Evolutionary conservation across 139 green algal species (phyloP), one percentile per base, ranked within the genome.

Genomic region (Chlamydomonas schloesseri): DNA sequence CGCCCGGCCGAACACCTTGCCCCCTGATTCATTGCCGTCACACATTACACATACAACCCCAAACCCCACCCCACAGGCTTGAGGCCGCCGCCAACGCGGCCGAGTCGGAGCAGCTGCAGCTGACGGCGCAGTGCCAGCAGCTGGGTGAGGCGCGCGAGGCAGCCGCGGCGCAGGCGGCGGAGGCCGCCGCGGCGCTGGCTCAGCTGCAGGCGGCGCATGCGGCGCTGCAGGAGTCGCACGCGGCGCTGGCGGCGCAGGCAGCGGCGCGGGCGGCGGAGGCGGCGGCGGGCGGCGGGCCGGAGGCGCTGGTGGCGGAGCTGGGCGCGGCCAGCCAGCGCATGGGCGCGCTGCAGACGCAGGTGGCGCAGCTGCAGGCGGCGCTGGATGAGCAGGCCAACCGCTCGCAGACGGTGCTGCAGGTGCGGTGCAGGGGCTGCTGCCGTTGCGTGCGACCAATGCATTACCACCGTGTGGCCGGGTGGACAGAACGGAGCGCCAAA

Each of bases 311-410:
- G 33, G 62, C 67, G 68, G 33, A 78, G 78, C 78, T 84, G 62
- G 28, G 29, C 46, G 64, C 64, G 17, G 64, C 78, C 0, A 34
- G 29, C 1, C 20, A 65, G 20, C 78, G 78, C 64, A 84, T 84
- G 78, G 60, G 31, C 20, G 28, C 78, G 64, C 78, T 84, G 65
- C 78, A 84, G 78, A 67, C 78, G 50, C 73, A 88, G 73, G 72
- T 88, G 73, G 73, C 67, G 33, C 73, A 79, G 65, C 60, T 68
- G 47, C 72, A 83, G 31, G 31, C 37, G 10, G 71, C 71, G 71
- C 28, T 73, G 69, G 82, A 87, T 26, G 82, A 79, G 70, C 71
- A 79, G 71, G 36, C 57, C 57, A 81, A 60, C 69, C 62, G 81
- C 34, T 46, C 55, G 24, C 81, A 79, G 42, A 33, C 53, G 26